Conservation (phyloP, 257 asterid genomes). For the Ophiorrhiza pumila region DNA sequence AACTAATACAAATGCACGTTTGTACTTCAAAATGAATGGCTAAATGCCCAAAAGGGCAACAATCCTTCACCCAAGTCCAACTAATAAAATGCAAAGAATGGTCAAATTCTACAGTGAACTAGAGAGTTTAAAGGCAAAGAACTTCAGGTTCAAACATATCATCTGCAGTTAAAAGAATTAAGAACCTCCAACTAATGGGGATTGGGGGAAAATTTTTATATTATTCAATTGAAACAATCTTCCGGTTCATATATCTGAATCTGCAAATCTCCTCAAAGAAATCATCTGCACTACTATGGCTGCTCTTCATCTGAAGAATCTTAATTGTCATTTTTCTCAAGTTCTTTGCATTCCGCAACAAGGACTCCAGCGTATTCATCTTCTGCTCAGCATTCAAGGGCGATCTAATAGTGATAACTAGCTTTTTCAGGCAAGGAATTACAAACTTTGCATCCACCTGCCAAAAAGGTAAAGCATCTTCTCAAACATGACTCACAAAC, state of each 20-base stretch:
- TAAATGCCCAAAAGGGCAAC: not conserved
- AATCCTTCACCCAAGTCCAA: not conserved
- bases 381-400: slow-evolving; percentile 95
- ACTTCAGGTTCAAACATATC: not conserved
- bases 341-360: slow-evolving; percentile 55
- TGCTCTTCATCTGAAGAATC: slow-evolving; percentile 97
- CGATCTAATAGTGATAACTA: slow-evolving; percentile 79
- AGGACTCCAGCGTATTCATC: slow-evolving; percentile 77
- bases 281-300: slow-evolving; percentile 95
- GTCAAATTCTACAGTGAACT: too few species aligned
- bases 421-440: slow-evolving; percentile 74
- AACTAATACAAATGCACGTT: too few species aligned
- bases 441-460: slow-evolving; percentile 70
- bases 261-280: slow-evolving; percentile 91
- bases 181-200: too few species aligned
- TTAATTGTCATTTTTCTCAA: slow-evolving; percentile 71
- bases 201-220: not conserved
- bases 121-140: too few species aligned
- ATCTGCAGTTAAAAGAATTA: not conserved
- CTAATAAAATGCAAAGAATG: too few species aligned
- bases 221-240: slow-evolving; percentile 66
- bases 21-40: not conserved
- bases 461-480: slow-evolving; percentile 8
- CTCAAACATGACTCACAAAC: slow-evolving; percentile 5
- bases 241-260: slow-evolving; percentile 59